Conservation (phyloP, 2,329 filamentous ascomycete genomes). For the Coleophoma cylindrospora region DNA sequence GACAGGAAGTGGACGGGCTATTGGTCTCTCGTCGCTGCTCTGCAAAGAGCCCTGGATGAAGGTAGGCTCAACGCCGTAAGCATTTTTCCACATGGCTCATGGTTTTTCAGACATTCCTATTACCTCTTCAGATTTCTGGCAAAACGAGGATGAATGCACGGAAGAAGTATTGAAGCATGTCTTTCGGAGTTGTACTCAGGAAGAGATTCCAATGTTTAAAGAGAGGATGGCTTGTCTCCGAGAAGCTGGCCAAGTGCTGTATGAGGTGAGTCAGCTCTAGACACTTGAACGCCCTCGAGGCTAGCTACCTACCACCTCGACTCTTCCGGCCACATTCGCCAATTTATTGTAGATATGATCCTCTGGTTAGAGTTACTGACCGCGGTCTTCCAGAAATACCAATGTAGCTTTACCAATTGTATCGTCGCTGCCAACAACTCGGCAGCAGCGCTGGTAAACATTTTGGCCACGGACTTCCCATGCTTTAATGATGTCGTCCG, state of each 20-base stretch:
- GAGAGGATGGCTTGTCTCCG: slow-evolving; percentile 75
- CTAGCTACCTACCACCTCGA: too few species aligned
- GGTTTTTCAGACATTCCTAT: slow-evolving; percentile 68
- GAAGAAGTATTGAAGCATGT: slow-evolving; percentile 69
- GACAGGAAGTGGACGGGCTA: slow-evolving; percentile 88
- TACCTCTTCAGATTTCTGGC: slow-evolving; percentile 84
- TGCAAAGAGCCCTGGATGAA: slow-evolving; percentile 86
- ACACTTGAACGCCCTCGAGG: too few species aligned
- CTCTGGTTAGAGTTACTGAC: slow-evolving; percentile 4
- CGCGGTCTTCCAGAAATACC: slow-evolving; percentile 55
- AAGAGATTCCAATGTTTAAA: slow-evolving; percentile 78
- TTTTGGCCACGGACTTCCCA: slow-evolving; percentile 74
- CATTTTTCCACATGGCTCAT: too few species aligned
- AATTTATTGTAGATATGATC: slow-evolving; percentile 1
- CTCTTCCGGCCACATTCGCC: too few species aligned
- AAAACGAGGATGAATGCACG: slow-evolving; percentile 68
- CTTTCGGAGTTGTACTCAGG: slow-evolving; percentile 81
- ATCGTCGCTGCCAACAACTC: slow-evolving; percentile 72
- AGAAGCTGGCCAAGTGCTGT: slow-evolving; percentile 76
- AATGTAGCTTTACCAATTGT: slow-evolving; percentile 68
- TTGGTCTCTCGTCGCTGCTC: slow-evolving; percentile 83
- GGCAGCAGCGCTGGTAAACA: slow-evolving; percentile 79
- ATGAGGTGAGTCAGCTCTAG: slow-evolving; percentile 50
- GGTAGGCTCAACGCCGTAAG: slow-evolving; percentile 38
- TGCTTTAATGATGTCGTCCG: slow-evolving; percentile 80